Evolutionary conservation across 805 yeast species (phyloP).

Genomic region (Candida odintsovae): DNA sequence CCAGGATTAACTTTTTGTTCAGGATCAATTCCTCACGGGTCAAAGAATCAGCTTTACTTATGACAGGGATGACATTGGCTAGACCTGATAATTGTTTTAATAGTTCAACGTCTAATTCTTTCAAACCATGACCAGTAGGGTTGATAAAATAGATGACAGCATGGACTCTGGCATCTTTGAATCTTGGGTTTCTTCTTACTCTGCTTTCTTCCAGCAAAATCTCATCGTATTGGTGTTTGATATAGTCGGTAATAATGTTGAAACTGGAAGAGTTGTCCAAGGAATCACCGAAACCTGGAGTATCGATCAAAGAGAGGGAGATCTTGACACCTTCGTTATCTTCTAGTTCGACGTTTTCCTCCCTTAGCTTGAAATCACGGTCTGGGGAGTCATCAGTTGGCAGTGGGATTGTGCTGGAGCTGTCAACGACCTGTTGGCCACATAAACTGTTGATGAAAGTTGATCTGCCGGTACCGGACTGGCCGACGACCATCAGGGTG

Average conservation of each 20-base stretch:
- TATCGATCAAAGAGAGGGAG: constrained; percentile 68
- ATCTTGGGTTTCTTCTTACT: constrained; percentile 79
- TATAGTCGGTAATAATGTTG: constrained; percentile 66
- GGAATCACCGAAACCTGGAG: constrained; percentile 79
- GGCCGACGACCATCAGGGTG: constrained; percentile 82
- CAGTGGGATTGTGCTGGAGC: constrained; percentile 50
- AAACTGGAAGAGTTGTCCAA: constrained; percentile 64
- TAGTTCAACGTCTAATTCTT: constrained; percentile 70
- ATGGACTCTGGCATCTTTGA: constrained; percentile 80
- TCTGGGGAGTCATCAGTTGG: constrained; percentile 47
- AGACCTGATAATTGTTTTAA: constrained; percentile 74
- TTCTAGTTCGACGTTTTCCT: constrained; percentile 77
- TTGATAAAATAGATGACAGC: constrained; percentile 70
- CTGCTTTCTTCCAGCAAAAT: constrained; percentile 75
- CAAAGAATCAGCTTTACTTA: constrained; percentile 81
- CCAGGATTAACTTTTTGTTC: constrained; percentile 69
- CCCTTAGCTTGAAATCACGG: constrained; percentile 58
- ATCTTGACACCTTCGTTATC: constrained; percentile 84
- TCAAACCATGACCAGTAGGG: constrained; percentile 81
- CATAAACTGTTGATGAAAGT: constrained; percentile 88
- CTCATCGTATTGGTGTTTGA: constrained; percentile 80
- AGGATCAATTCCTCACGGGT: constrained; percentile 70
- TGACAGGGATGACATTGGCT: constrained; percentile 81
- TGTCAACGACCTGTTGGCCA: constrained; percentile 79
- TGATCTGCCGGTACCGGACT: constrained; percentile 85